These are phyloP conservation scores for Ilyonectria robusta DNA, from an alignment of 2,329 filamentous ascomycete genomes.

Conservation along the genomic window DNA sequence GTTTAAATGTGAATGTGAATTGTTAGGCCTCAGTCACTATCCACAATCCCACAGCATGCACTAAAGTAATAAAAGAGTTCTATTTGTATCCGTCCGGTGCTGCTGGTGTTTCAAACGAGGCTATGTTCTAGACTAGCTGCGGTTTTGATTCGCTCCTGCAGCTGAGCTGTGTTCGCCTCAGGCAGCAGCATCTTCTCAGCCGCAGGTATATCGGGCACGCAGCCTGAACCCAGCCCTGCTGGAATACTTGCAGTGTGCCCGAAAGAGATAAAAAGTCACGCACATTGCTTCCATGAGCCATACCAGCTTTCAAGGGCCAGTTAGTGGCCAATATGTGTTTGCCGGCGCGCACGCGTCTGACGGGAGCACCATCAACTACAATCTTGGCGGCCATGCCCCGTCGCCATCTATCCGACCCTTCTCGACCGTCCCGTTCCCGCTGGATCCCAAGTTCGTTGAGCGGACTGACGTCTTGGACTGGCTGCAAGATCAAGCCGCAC, in stretches of 20 bases:
- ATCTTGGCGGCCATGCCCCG: too few species aligned
- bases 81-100: too few species aligned
- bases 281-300: slow-evolving; percentile 5
- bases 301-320: background rate
- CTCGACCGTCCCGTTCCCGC: too few species aligned
- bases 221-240: background rate
- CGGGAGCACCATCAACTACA: background rate
- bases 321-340: background rate
- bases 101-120: too few species aligned
- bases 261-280: background rate
- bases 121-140: too few species aligned
- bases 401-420: too few species aligned
- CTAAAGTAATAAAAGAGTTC: too few species aligned
- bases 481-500: background rate
- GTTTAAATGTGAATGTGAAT: background rate
- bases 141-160: too few species aligned
- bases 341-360: too few species aligned
- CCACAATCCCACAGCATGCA: too few species aligned
- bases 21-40: too few species aligned
- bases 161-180: too few species aligned
- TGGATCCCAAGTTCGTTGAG: background rate
- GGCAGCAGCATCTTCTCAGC: background rate
- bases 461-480: background rate
- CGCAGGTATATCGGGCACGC: background rate
- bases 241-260: background rate